Conservation (phyloP, 148 eudicot species). For the Salicornia ramosissima region DNA sequence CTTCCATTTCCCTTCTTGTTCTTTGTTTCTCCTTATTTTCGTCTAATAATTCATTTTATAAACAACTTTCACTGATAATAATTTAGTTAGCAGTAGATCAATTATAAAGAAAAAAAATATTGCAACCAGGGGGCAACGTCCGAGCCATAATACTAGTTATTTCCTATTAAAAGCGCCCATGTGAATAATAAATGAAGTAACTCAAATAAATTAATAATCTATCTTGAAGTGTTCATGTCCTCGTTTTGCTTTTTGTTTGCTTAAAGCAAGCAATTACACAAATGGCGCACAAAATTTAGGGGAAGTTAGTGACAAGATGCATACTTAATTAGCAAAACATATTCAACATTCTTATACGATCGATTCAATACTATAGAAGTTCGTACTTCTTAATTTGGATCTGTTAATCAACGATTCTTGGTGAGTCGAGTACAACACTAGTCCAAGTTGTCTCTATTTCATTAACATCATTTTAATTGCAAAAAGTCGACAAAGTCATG, state of each 20-base stretch:
- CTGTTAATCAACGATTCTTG: neutral
- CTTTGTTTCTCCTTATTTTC: too few relatives aligned
- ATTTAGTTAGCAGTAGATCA: too few relatives aligned
- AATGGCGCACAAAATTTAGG: constrained; percentile 10
- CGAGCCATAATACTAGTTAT: too few relatives aligned
- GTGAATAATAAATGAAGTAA: too few relatives aligned
- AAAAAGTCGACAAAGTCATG: neutral
- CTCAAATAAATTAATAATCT: neutral
- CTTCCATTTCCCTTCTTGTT: too few relatives aligned
- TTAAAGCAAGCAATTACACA: constrained; percentile 7
- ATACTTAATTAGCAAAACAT: neutral
- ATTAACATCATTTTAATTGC: neutral
- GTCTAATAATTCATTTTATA: too few relatives aligned
- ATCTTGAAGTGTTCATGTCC: neutral
- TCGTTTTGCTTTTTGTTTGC: constrained; percentile 2
- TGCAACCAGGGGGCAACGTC: too few relatives aligned
- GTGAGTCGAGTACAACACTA: neutral
- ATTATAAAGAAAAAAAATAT: too few relatives aligned
- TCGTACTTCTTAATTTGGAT: neutral
- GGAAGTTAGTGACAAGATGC: neutral
- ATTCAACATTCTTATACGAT: too few relatives aligned
- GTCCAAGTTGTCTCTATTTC: neutral
- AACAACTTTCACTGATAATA: too few relatives aligned
- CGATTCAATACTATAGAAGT: too few relatives aligned
- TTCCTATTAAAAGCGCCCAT: too few relatives aligned